Evolutionary conservation across 1,139 yeast genomes (phyloP).

Genomic region (Pichia sp.): DNA sequence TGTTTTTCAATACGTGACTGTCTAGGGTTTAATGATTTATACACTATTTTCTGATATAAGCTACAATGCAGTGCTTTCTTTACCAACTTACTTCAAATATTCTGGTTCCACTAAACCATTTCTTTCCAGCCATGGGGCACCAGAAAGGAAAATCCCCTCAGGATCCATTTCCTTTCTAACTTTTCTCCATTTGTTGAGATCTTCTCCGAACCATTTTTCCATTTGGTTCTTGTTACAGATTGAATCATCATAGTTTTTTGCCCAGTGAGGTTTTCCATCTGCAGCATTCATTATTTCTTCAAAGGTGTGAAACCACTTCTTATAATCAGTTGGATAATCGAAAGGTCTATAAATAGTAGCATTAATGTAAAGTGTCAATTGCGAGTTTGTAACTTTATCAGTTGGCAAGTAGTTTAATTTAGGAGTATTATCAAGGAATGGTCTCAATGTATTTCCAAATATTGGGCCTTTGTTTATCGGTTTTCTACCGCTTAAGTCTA

Average conservation of each 20-base stretch:
- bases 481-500: slow-evolving; percentile 32
- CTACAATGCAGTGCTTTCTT: background rate
- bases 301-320: slow-evolving; percentile 76
- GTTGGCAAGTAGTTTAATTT: slow-evolving; percentile 46
- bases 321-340: slow-evolving; percentile 62
- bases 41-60: background rate
- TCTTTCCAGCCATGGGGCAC: slow-evolving; percentile 69
- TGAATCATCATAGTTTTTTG: slow-evolving; percentile 87
- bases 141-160: slow-evolving; percentile 68
- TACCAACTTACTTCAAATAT: background rate
- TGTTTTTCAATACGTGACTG: background rate
- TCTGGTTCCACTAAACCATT: slow-evolving; percentile 55
- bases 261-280: slow-evolving; percentile 98
- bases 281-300: slow-evolving; percentile 69
- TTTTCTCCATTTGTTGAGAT: slow-evolving; percentile 50
- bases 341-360: slow-evolving; percentile 97
- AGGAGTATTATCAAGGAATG: slow-evolving; percentile 77
- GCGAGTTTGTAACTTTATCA: slow-evolving; percentile 59
- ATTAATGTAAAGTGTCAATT: slow-evolving; percentile 77
- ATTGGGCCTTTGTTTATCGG: slow-evolving; percentile 63
- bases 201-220: slow-evolving; percentile 75
- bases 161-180: slow-evolving; percentile 71
- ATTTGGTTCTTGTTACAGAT: slow-evolving; percentile 67
- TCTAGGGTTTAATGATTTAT: background rate
- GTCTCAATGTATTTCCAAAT: slow-evolving; percentile 76